These are phyloP conservation scores for Opeltia flavorubescens DNA, from an alignment of 495 filamentous ascomycete genomes.

Conservation along the genomic window DNA sequence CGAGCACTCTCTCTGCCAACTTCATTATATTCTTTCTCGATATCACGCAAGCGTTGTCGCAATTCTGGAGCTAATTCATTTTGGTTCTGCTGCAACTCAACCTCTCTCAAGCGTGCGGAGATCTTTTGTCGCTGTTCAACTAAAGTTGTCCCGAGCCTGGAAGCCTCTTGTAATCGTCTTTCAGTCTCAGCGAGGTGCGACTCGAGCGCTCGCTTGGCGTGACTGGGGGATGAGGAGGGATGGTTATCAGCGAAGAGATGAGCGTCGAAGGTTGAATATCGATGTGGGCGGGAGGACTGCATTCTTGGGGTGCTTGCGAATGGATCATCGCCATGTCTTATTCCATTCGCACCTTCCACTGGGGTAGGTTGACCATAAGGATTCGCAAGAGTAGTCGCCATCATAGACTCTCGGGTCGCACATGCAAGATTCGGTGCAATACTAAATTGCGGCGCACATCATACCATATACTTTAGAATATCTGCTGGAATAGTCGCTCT, in stretches of 20 bases:
- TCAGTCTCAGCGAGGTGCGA: conserved; percentile 86
- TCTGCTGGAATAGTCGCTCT: too few species aligned
- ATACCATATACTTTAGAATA: too few species aligned
- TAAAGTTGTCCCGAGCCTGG: conserved; percentile 70
- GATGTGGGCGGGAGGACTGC: conserved; percentile 40
- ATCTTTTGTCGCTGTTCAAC: conserved; percentile 74
- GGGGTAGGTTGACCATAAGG: neutral
- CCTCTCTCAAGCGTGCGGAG: conserved; percentile 65
- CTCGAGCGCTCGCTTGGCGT: conserved; percentile 77
- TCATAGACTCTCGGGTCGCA: neutral
- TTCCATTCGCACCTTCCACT: conserved; percentile 9
- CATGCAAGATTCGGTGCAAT: too few species aligned
- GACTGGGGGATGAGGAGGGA: conserved; percentile 58
- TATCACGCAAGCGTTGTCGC: conserved; percentile 64
- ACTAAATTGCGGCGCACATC: too few species aligned
- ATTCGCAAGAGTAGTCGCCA: conserved; percentile 6
- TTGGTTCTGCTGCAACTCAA: conserved; percentile 65
- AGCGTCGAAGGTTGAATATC: conserved; percentile 66
- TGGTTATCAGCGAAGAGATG: conserved; percentile 67
- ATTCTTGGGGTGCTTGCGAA: conserved; percentile 30
- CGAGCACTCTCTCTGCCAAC: conserved; percentile 80
- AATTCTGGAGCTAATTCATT: conserved; percentile 75
- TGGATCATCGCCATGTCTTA: conserved; percentile 31
- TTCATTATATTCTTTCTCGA: conserved; percentile 92
- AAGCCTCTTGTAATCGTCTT: conserved; percentile 78